phyloP scores from a whole-genome alignment of 345 rosid genomes.

The Draba incana region DNA sequence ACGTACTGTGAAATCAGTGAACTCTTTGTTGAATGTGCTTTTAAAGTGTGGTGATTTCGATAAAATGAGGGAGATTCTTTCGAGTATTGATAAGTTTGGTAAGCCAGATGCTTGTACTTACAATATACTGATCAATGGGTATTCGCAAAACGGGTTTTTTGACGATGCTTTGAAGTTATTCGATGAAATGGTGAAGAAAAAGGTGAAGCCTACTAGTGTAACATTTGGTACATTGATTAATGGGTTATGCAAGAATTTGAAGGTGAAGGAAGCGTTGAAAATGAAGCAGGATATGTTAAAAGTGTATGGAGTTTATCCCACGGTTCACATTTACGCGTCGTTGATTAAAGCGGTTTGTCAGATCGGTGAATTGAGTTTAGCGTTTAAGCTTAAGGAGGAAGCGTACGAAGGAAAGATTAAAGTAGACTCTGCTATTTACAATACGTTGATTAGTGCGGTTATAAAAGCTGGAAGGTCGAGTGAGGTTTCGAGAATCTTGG shows the following conservation, averaged over 20 bases:
- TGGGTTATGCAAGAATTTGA: slow-evolving; percentile 55
- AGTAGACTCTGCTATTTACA: slow-evolving; percentile 60
- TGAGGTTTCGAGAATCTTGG: slow-evolving; percentile 50
- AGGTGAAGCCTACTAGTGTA: slow-evolving; percentile 49
- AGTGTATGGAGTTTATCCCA: slow-evolving; percentile 48
- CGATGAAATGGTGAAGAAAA: slow-evolving; percentile 61
- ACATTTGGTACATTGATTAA: slow-evolving; percentile 66
- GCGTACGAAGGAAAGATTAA: slow-evolving; percentile 47
- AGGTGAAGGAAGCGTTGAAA: slow-evolving; percentile 63
- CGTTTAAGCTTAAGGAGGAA: slow-evolving; percentile 71
- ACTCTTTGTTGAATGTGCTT: slow-evolving; percentile 61
- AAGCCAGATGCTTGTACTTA: slow-evolving; percentile 75
- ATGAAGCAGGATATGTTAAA: slow-evolving; percentile 66
- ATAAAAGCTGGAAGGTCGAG: slow-evolving; percentile 56
- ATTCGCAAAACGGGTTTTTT: slow-evolving; percentile 41
- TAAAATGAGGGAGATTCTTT: slow-evolving; percentile 47
- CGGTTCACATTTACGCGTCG: slow-evolving; percentile 48
- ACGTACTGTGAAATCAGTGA: slow-evolving; percentile 59
- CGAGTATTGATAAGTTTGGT: slow-evolving; percentile 43
- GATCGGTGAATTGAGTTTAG: slow-evolving; percentile 52
- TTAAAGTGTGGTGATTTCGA: slow-evolving; percentile 50
- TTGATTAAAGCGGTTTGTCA: slow-evolving; percentile 62
- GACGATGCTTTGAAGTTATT: slow-evolving; percentile 61
- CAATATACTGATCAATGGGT: slow-evolving; percentile 62
- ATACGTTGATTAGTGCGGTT: slow-evolving; percentile 58